These are phyloP conservation scores for Aspergillus ibericus DNA, from an alignment of 2,329 filamentous ascomycete genomes.

Conservation along the genomic window DNA sequence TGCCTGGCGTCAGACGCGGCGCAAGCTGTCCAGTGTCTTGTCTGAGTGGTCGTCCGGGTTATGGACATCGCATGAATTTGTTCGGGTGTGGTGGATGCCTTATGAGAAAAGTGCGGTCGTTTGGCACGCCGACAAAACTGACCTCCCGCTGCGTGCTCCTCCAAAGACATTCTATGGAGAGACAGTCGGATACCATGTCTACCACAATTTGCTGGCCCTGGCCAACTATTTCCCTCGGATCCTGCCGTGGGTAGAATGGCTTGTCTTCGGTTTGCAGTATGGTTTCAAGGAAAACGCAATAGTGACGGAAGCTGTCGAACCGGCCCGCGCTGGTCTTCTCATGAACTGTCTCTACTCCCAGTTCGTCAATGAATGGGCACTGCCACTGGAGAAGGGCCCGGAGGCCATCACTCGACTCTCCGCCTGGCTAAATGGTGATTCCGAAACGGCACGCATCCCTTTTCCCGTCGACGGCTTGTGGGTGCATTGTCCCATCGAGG, in stretches of 20 bases:
- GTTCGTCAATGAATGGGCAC: slow-evolving; percentile 96
- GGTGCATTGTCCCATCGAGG: slow-evolving; percentile 88
- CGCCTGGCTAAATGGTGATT: slow-evolving; percentile 79
- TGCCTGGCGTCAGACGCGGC: slow-evolving; percentile 78
- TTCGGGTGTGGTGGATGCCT: slow-evolving; percentile 96
- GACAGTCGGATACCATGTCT: slow-evolving; percentile 78
- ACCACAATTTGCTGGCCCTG: slow-evolving; percentile 85
- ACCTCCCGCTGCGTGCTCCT: slow-evolving; percentile 60
- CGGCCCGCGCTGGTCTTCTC: slow-evolving; percentile 74
- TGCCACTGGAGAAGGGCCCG: slow-evolving; percentile 81
- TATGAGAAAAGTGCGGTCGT: slow-evolving; percentile 85
- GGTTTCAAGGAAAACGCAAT: slow-evolving; percentile 71
- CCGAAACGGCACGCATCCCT: slow-evolving; percentile 70
- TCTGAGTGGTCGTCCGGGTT: slow-evolving; percentile 69
- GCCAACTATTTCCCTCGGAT: slow-evolving; percentile 75
- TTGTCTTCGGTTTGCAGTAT: slow-evolving; percentile 97
- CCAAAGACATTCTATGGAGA: slow-evolving; percentile 77
- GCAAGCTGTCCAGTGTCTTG: slow-evolving; percentile 68
- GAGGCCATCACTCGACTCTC: slow-evolving; percentile 81
- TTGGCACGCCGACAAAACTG: slow-evolving; percentile 82
- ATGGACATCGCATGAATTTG: slow-evolving; percentile 85
- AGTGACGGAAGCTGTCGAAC: slow-evolving; percentile 73
- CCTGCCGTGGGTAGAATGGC: slow-evolving; percentile 89
- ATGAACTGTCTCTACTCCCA: slow-evolving; percentile 99
- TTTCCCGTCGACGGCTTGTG: slow-evolving; percentile 77